phyloP scores from a whole-genome alignment of 2,329 filamentous ascomycete genomes.

The Neurospora sp. region DNA sequence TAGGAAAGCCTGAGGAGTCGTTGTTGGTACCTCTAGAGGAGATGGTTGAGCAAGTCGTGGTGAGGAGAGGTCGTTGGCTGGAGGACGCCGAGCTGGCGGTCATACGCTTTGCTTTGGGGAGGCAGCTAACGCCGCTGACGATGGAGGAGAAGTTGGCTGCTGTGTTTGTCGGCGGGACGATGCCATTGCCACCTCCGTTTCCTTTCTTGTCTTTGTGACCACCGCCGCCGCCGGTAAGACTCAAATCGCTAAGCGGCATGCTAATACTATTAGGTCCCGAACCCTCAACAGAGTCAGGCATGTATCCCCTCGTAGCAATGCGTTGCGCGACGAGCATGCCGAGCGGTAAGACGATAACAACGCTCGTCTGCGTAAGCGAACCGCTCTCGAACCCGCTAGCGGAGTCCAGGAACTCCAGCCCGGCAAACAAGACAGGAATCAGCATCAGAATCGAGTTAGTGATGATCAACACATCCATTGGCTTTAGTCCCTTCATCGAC shows the following conservation, averaged over 20 bases:
- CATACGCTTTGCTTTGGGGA: not conserved
- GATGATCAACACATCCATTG: slow-evolving; percentile 46
- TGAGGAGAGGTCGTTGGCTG: not conserved
- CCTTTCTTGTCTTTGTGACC: not conserved
- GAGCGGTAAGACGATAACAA: slow-evolving; percentile 41
- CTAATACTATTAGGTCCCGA: not conserved
- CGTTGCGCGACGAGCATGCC: slow-evolving; percentile 43
- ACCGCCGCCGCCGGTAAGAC: not conserved
- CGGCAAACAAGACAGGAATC: slow-evolving; percentile 43
- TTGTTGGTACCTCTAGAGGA: not conserved
- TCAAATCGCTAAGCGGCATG: not conserved
- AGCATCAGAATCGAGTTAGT: slow-evolving; percentile 48
- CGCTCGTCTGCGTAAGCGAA: slow-evolving; percentile 39
- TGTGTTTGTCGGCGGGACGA: not conserved
- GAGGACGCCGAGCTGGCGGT: not conserved
- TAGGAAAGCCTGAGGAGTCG: not conserved
- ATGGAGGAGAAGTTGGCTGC: not conserved
- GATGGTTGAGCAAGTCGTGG: not conserved
- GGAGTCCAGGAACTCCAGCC: slow-evolving; percentile 33
- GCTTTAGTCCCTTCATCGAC: slow-evolving; percentile 30
- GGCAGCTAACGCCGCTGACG: not conserved
- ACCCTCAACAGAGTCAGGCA: not conserved
- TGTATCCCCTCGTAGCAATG: slow-evolving; percentile 18
- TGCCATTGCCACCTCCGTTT: not conserved
- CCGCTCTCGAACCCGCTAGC: slow-evolving; percentile 36